Evolutionary conservation across 176 grass and related monocot genomes (phyloP), one percentile per base, ranked within the genome.

Genomic region (Phoenix roebelenii): DNA sequence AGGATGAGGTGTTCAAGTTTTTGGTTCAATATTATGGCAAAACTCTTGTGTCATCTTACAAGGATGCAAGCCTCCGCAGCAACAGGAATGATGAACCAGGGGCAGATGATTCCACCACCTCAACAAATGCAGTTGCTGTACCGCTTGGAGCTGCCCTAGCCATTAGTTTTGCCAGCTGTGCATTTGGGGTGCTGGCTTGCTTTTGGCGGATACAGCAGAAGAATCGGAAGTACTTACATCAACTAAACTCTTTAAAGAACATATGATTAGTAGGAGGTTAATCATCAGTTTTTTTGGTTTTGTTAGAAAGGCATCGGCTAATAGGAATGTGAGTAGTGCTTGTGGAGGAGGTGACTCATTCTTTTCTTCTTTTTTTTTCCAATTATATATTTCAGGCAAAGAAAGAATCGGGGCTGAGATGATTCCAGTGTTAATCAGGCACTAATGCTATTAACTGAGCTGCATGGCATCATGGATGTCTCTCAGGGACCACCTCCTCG

Each of bases 201-300:
- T 85, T 97, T 72, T 97, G 93, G 93, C 79, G 93, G 60, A 61
- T 81, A 16, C 87, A 97, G 50, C 87, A 97, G 76, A 97, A 97
- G 87, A 92, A 91, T 75, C 82, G 93, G 85, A 97, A 97, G 93
- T 97, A 97, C 78, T 92, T 63, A 70, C 64, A 91, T 87, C 72
- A 84, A 76, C 89, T 90, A 76, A 78, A 79, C 53, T 85, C 81
- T 83, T 88, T 97, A 91, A 91, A 88, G 87, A 97, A 92, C 74
- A 92, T 88, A 88, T 91, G 81, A 88, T 73, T 97, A 77, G 63
- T 55, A 73, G 71, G 71, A 64, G 25, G 60, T 51, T 64, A 63
- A 66, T 75, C 18, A 5, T 61, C 71, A 57, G 17, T 64, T 24
- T 76, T 6, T 59, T 61, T 85, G 73, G 72, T 73, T 44, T 44